Percentiles rank a stretch among this genome's conserved stretches.
These are phyloP conservation scores for Parachlorella kessleri DNA, from an alignment of 139 green algal genomes.

Conservation along the genomic window DNA sequence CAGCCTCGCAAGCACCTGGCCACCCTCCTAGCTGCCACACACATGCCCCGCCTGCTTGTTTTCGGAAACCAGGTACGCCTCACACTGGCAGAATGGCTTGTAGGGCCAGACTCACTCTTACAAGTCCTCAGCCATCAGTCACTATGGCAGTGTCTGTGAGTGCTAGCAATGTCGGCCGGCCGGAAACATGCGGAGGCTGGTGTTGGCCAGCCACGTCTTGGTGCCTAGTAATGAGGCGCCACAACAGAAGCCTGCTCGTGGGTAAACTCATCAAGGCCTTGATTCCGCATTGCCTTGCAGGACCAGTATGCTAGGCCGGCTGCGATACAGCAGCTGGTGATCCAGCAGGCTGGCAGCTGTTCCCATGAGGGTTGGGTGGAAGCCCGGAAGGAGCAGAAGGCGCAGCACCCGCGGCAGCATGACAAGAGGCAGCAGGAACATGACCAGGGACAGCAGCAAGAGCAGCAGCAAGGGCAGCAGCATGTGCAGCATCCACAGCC, in stretches of 20 bases:
- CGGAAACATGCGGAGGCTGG: neutral
- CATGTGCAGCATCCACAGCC: too few species aligned
- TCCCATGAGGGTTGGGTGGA: neutral
- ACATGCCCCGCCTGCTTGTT: slow-evolving; percentile 10
- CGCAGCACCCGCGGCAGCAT: neutral
- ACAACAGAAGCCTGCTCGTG: neutral
- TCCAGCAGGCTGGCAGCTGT: neutral
- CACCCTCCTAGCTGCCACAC: neutral
- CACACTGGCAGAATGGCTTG: neutral
- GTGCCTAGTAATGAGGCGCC: neutral
- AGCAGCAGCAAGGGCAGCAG: too few species aligned
- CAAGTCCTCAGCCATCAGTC: neutral
- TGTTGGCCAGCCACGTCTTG: neutral
- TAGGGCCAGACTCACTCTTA: neutral
- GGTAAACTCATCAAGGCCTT: too few species aligned
- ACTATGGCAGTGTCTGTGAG: neutral
- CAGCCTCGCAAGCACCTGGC: neutral
- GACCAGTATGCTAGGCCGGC: slow-evolving; percentile 21
- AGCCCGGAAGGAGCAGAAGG: neutral
- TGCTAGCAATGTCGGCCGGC: neutral
- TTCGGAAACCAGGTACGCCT: neutral
- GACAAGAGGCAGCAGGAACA: neutral
- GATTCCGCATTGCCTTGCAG: neutral
- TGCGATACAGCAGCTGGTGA: slow-evolving; percentile 1
- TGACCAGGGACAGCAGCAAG: neutral